Percentiles rank a stretch among this genome's conserved stretches.
Conservation (phyloP, 1,284 basidiomycete genomes). For the Ceratobasidium sp. region DNA sequence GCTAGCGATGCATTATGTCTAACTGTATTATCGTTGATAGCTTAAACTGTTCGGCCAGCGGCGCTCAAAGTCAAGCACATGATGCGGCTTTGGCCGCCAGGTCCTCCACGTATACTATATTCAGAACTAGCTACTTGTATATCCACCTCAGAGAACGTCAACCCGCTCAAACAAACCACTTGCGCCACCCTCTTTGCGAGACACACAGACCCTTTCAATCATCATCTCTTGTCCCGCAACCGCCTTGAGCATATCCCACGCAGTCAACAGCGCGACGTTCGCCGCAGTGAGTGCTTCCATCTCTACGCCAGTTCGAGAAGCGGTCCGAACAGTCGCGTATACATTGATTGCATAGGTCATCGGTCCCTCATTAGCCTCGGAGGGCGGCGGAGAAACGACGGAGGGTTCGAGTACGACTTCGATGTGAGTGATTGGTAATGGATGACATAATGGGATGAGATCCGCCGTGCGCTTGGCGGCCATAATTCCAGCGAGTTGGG, state of each 20-base stretch:
- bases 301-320: slow-evolving; percentile 89
- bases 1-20: too few species aligned
- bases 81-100: too few species aligned
- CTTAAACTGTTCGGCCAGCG: too few species aligned
- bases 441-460: slow-evolving; percentile 89
- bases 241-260: slow-evolving; percentile 95
- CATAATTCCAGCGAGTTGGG: slow-evolving; percentile 89
- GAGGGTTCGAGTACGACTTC: slow-evolving; percentile 69
- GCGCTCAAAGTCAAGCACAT: too few species aligned
- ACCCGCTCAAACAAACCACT: slow-evolving; percentile 40
- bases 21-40: too few species aligned
- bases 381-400: slow-evolving; percentile 48
- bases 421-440: slow-evolving; percentile 78
- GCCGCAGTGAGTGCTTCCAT: slow-evolving; percentile 94
- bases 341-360: slow-evolving; percentile 71
- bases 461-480: slow-evolving; percentile 85
- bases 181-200: slow-evolving; percentile 33
- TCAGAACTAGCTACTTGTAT: too few species aligned
- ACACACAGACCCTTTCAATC: slow-evolving; percentile 36
- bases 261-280: slow-evolving; percentile 81
- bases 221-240: slow-evolving; percentile 86
- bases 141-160: neutral
- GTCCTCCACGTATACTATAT: too few species aligned
- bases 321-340: slow-evolving; percentile 75
- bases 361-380: slow-evolving; percentile 51